These are phyloP conservation scores for Alternaria sp. DNA, from an alignment of 2,329 filamentous ascomycete genomes.

Conservation along the genomic window DNA sequence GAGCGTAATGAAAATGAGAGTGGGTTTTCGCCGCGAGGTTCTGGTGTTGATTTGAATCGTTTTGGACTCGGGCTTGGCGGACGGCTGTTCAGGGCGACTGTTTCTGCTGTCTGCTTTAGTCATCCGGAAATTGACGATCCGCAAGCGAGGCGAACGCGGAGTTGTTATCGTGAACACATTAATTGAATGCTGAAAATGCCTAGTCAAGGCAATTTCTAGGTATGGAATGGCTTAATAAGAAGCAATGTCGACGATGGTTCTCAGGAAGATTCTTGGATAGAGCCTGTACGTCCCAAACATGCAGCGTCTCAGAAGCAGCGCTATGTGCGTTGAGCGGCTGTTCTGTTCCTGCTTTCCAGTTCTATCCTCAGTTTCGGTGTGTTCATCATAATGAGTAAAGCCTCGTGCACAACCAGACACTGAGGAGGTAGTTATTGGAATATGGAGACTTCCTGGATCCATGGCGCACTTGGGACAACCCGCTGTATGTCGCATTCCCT, in stretches of 20 bases:
- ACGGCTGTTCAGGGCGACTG: slow-evolving; percentile 26
- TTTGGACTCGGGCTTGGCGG: slow-evolving; percentile 18
- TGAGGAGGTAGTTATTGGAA: slow-evolving; percentile 20
- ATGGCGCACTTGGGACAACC: neutral
- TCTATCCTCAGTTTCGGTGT: neutral
- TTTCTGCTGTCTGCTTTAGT: slow-evolving; percentile 20
- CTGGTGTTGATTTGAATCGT: slow-evolving; percentile 13
- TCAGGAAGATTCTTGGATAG: slow-evolving; percentile 30
- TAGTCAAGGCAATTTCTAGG: slow-evolving; percentile 3
- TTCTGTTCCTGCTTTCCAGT: slow-evolving; percentile 4
- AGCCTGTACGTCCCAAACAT: slow-evolving; percentile 38
- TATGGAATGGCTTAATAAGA: slow-evolving; percentile 11
- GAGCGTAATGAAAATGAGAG: slow-evolving; percentile 41
- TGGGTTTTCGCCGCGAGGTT: slow-evolving; percentile 38
- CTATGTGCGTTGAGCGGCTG: slow-evolving; percentile 19
- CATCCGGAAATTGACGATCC: slow-evolving; percentile 3
- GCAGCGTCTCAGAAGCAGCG: slow-evolving; percentile 34
- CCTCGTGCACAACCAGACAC: slow-evolving; percentile 17
- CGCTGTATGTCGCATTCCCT: neutral
- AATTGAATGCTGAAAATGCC: slow-evolving; percentile 12
- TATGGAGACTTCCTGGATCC: neutral
- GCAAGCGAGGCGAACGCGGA: slow-evolving; percentile 9
- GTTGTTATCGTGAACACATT: slow-evolving; percentile 25
- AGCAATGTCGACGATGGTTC: slow-evolving; percentile 17
- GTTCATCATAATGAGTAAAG: slow-evolving; percentile 13